phyloP scores from a whole-genome alignment of 2,329 filamentous ascomycete genomes.

The Colletotrichum eleusines region DNA sequence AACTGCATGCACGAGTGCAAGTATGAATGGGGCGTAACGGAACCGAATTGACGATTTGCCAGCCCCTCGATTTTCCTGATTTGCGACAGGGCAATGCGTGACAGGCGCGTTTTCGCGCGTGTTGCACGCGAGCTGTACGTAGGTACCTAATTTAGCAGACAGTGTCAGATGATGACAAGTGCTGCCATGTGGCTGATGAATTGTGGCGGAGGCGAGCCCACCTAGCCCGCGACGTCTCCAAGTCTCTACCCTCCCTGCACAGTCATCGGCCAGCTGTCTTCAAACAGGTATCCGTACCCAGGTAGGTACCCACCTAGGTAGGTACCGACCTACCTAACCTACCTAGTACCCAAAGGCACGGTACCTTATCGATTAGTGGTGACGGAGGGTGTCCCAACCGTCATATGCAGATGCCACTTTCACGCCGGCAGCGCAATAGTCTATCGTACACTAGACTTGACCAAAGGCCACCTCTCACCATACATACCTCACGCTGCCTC shows the following conservation, averaged over 20 bases:
- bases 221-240: not conserved
- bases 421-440: not conserved
- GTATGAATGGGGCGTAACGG: not conserved
- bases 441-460: not conserved
- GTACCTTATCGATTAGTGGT: conserved; percentile 8
- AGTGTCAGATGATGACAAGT: not conserved
- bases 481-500: not conserved
- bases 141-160: not conserved
- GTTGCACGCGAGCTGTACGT: not conserved
- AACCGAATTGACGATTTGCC: not conserved
- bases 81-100: not conserved
- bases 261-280: conserved; percentile 6
- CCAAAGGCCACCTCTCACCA: conserved; percentile 19
- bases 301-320: no score
- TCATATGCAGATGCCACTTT: not conserved
- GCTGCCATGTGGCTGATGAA: not conserved
- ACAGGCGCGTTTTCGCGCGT: conserved; percentile 11
- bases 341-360: not conserved
- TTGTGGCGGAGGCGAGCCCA: not conserved
- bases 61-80: conserved; percentile 12
- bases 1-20: not conserved
- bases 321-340: no score
- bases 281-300: no score
- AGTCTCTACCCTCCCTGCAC: not conserved
- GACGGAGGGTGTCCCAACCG: not conserved